These are phyloP conservation scores for Clonostachys sp. DNA, from an alignment of 2,329 filamentous ascomycete genomes.

Conservation along the genomic window DNA sequence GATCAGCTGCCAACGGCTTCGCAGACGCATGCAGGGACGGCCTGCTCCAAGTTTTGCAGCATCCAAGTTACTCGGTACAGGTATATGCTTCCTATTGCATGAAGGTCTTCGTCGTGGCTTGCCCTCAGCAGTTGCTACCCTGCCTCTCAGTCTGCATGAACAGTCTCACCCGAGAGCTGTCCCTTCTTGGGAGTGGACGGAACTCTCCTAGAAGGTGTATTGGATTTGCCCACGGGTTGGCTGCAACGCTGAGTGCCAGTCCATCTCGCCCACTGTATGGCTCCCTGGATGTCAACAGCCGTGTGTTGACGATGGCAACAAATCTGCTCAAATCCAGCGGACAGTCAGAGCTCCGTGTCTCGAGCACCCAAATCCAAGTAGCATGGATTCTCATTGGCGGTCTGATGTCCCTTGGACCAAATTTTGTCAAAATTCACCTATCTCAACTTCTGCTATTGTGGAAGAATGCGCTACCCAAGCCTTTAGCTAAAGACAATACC, in stretches of 20 bases:
- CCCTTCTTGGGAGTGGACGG: constrained; percentile 67
- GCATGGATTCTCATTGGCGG: constrained; percentile 97
- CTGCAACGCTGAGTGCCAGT: constrained; percentile 86
- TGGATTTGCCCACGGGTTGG: constrained; percentile 87
- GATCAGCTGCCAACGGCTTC: constrained; percentile 74
- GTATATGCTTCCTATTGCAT: constrained; percentile 83
- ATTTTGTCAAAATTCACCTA: constrained; percentile 98
- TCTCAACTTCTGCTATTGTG: constrained; percentile 89
- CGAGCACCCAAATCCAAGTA: constrained; percentile 93
- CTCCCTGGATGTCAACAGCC: constrained; percentile 91
- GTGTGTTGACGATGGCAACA: constrained; percentile 86
- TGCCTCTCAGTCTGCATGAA: constrained; percentile 97
- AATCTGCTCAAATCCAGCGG: constrained; percentile 88
- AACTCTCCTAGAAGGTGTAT: constrained; percentile 80
- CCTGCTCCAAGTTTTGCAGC: constrained; percentile 83
- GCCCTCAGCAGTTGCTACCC: constrained; percentile 84
- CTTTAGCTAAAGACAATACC: constrained; percentile 87
- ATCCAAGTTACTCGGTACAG: constrained; percentile 95
- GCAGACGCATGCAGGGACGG: constrained; percentile 83
- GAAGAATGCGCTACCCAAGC: constrained; percentile 96
- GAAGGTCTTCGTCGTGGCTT: constrained; percentile 82
- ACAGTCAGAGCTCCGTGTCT: constrained; percentile 83
- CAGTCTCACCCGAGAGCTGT: constrained; percentile 82
- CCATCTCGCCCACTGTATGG: constrained; percentile 86
- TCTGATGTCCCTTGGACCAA: constrained; percentile 91